Percentiles rank a stretch among this genome's conserved stretches.
phyloP scores from a whole-genome alignment of 2,329 filamentous ascomycete species.

The Parascedosporium putredinis region DNA sequence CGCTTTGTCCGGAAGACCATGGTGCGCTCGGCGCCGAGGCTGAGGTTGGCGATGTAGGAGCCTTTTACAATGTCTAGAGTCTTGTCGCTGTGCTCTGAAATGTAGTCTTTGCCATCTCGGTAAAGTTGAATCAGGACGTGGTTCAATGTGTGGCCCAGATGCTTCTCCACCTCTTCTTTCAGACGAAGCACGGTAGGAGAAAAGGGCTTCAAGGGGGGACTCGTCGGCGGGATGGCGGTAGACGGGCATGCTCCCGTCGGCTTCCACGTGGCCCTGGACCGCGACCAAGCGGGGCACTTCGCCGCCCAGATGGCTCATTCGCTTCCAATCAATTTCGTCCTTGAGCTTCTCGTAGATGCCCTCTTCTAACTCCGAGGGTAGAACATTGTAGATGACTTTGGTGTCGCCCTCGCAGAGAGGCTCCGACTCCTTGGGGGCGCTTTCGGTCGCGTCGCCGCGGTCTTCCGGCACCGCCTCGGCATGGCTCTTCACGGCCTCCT shows the following conservation, averaged over 20 bases:
- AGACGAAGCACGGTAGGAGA: slow-evolving; percentile 62
- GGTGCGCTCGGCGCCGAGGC: slow-evolving; percentile 79
- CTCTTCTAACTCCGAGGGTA: slow-evolving; percentile 45
- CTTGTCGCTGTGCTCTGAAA: slow-evolving; percentile 95
- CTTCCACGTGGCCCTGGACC: slow-evolving; percentile 64
- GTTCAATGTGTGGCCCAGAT: slow-evolving; percentile 72
- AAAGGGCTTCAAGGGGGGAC: slow-evolving; percentile 68
- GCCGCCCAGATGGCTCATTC: slow-evolving; percentile 85
- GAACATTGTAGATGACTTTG: slow-evolving; percentile 57
- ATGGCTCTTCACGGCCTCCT: not conserved
- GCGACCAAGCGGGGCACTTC: slow-evolving; percentile 86
- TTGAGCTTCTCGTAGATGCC: slow-evolving; percentile 60
- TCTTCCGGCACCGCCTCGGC: not conserved
- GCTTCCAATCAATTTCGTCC: slow-evolving; percentile 74
- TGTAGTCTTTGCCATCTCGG: slow-evolving; percentile 79
- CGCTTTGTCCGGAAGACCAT: slow-evolving; percentile 87
- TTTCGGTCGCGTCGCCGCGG: not conserved
- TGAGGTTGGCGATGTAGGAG: slow-evolving; percentile 85
- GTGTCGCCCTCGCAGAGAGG: slow-evolving; percentile 73
- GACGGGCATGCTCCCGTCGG: slow-evolving; percentile 70
- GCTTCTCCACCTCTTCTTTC: slow-evolving; percentile 55
- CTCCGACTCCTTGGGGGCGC: not conserved
- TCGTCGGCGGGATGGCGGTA: slow-evolving; percentile 93
- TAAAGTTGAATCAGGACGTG: slow-evolving; percentile 92
- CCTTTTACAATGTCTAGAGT: slow-evolving; percentile 77